A percentile compares a stretch with the other conserved stretches of the same genome.
phyloP scores from a whole-genome alignment of 2,329 filamentous ascomycete species.

The Calonectria honghensis region DNA sequence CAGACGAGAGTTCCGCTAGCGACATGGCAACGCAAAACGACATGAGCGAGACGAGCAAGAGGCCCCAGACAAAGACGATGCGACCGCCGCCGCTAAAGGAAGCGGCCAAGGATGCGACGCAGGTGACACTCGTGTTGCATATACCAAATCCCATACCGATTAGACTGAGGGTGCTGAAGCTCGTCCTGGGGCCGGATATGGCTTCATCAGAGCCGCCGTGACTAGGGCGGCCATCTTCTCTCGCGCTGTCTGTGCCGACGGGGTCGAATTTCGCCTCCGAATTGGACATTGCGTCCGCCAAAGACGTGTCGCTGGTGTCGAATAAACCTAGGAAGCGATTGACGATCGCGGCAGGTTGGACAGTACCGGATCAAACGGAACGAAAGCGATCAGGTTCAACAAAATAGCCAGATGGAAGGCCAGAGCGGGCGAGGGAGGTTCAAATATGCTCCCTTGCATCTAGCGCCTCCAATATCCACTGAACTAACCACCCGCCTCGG shows the following conservation, averaged over 20 bases:
- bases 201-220: not conserved
- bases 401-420: no score
- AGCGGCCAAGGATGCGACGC: not conserved
- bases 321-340: no score
- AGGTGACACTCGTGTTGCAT: slow-evolving; percentile 6
- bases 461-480: not conserved
- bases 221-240: not conserved
- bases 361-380: no score
- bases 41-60: slow-evolving; percentile 5
- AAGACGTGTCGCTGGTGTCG: not conserved
- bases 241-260: not conserved
- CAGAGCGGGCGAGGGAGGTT: no score
- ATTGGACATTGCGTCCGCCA: not conserved
- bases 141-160: slow-evolving; percentile 16
- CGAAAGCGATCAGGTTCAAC: not conserved
- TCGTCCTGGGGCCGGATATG: not conserved
- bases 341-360: not conserved
- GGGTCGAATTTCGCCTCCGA: not conserved
- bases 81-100: slow-evolving; percentile 7
- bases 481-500: not conserved
- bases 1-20: slow-evolving; percentile 25
- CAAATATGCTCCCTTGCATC: no score
- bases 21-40: not conserved
- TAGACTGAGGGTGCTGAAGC: not conserved
- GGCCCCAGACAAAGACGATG: slow-evolving; percentile 19